These are phyloP conservation scores for Benincasa hispida DNA, from an alignment of 306 rosid species.

Conservation along the genomic window DNA sequence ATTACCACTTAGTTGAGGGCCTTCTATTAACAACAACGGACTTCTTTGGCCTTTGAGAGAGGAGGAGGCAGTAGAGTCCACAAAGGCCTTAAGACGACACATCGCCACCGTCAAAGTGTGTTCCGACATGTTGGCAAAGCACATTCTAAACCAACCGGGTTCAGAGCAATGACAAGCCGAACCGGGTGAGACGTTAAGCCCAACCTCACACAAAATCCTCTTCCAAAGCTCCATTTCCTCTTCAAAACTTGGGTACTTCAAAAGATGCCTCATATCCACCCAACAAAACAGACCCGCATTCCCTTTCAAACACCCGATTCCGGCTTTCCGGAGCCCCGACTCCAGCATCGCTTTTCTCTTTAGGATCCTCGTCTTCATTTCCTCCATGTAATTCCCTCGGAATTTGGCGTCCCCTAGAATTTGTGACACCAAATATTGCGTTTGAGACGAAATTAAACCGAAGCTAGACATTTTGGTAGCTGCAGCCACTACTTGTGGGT, in stretches of 20 bases:
- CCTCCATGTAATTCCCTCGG: conserved; percentile 25
- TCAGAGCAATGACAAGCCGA: conserved; percentile 76
- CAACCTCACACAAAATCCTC: conserved; percentile 32
- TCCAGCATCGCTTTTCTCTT: conserved; percentile 36
- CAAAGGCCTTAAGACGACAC: conserved; percentile 37
- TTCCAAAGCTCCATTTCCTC: conserved; percentile 78
- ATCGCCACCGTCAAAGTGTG: conserved; percentile 50
- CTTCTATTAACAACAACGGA: too few relatives aligned
- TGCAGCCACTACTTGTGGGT: conserved; percentile 27
- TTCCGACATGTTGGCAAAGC: conserved; percentile 75
- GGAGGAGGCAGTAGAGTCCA: neutral
- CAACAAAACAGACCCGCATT: conserved; percentile 75
- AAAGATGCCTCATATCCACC: conserved; percentile 70
- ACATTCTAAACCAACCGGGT: conserved; percentile 87
- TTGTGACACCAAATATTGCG: conserved; percentile 45
- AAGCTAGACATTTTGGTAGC: conserved; percentile 98
- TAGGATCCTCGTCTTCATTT: conserved; percentile 28
- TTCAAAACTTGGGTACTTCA: conserved; percentile 32
- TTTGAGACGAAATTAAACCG: conserved; percentile 64
- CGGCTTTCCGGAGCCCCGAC: conserved; percentile 33
- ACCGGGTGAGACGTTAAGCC: conserved; percentile 69
- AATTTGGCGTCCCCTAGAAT: conserved; percentile 41
- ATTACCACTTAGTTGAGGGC: too few relatives aligned
- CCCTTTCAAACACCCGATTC: conserved; percentile 47
- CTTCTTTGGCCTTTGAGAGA: too few relatives aligned